phyloP scores from a whole-genome alignment of 345 rosid genomes.

The Camelina hispida region DNA sequence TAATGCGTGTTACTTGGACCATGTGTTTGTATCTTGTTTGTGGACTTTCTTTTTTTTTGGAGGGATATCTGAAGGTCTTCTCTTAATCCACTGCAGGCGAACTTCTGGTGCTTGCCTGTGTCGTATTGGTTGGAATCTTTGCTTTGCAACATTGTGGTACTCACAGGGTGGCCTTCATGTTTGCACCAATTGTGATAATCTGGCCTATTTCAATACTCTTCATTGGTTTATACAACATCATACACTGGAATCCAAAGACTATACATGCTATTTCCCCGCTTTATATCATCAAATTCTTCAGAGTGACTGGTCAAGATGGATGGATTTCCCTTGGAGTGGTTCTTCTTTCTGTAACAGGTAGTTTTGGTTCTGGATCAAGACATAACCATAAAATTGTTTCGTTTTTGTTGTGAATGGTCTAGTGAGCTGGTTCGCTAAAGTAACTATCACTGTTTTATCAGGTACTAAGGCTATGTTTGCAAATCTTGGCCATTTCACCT shows the following conservation, averaged over 20 bases:
- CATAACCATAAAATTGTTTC: background rate
- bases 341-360: conserved; percentile 89
- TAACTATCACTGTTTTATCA: conserved; percentile 47
- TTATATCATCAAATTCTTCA: conserved; percentile 77
- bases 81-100: conserved; percentile 54
- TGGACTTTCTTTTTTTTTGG: conserved; percentile 22
- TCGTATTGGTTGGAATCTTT: conserved; percentile 89
- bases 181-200: conserved; percentile 83
- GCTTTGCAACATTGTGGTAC: conserved; percentile 96
- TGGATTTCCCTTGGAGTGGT: conserved; percentile 98
- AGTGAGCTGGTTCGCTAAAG: conserved; percentile 26
- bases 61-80: conserved; percentile 14
- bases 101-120: conserved; percentile 71
- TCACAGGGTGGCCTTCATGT: conserved; percentile 83
- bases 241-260: conserved; percentile 80
- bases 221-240: conserved; percentile 75
- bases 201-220: conserved; percentile 79
- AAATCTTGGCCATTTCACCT: conserved; percentile 94
- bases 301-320: conserved; percentile 72
- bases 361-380: conserved; percentile 39
- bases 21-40: conserved; percentile 9
- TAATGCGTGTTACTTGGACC: conserved; percentile 13
- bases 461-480: conserved; percentile 98
- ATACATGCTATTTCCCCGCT: conserved; percentile 73
- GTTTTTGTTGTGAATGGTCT: conserved; percentile 18